phyloP scores from a whole-genome alignment of 495 filamentous ascomycete species.

The Melanomma pulvis-pyrius region DNA sequence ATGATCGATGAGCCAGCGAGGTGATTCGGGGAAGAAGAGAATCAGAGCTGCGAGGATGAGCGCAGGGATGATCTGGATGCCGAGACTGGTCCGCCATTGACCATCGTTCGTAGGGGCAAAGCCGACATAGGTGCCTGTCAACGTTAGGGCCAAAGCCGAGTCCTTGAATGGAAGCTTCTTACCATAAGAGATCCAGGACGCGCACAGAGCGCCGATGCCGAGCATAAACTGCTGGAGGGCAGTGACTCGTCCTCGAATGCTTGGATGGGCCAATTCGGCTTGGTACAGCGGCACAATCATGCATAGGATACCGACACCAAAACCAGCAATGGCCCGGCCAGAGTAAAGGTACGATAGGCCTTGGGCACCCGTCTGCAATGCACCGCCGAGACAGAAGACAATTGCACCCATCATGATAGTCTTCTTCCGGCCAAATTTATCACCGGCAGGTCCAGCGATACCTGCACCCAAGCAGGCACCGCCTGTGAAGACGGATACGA shows the following conservation, averaged over 20 bases:
- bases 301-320: constrained; percentile 51
- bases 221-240: constrained; percentile 65
- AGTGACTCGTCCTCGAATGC: constrained; percentile 54
- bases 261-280: constrained; percentile 49
- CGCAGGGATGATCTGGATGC: constrained; percentile 62
- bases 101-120: constrained; percentile 43
- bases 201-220: constrained; percentile 54
- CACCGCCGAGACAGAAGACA: constrained; percentile 46
- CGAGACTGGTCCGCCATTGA: constrained; percentile 62
- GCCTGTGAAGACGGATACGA: constrained; percentile 72
- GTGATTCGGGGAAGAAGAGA: constrained; percentile 61
- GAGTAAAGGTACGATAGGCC: constrained; percentile 43
- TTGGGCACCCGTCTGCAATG: constrained; percentile 47
- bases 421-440: constrained; percentile 51
- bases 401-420: constrained; percentile 52
- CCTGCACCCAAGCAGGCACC: constrained; percentile 60
- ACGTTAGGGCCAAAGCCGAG: not conserved
- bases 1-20: constrained; percentile 64
- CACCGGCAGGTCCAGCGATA: constrained; percentile 53
- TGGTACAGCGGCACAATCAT: constrained; percentile 57
- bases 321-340: constrained; percentile 40
- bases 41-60: constrained; percentile 58
- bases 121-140: constrained; percentile 38
- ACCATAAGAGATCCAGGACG: constrained; percentile 45
- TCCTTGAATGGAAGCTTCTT: not conserved